phyloP scores from a whole-genome alignment of 2,329 filamentous ascomycete species.

The Paraconiothyrium sp. region DNA sequence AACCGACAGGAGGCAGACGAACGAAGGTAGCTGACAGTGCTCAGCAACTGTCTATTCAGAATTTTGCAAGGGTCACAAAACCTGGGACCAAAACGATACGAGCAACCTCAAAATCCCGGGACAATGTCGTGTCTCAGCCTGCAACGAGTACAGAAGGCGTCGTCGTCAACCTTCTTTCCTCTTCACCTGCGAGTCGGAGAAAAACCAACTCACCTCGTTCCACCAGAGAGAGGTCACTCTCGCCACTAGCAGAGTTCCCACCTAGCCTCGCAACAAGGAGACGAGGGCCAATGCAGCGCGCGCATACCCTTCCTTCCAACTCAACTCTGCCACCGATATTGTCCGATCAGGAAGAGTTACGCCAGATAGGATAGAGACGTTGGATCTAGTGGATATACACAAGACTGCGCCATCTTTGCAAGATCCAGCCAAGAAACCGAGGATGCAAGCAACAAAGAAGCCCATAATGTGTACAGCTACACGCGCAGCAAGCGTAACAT shows the following conservation, averaged over 20 bases:
- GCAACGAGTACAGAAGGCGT: slow-evolving; percentile 12
- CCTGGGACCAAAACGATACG: slow-evolving; percentile 36
- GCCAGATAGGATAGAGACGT: slow-evolving; percentile 34
- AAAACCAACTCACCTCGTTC: slow-evolving; percentile 3
- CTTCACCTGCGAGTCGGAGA: slow-evolving; percentile 31
- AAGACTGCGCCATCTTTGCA: slow-evolving; percentile 34
- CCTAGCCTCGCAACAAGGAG: slow-evolving; percentile 43
- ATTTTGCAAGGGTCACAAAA: slow-evolving; percentile 49
- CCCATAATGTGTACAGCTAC: slow-evolving; percentile 15
- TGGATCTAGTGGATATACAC: slow-evolving; percentile 40
- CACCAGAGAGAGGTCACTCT: slow-evolving; percentile 27
- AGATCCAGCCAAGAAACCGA: slow-evolving; percentile 36
- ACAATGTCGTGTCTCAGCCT: slow-evolving; percentile 13
- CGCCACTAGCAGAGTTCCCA: slow-evolving; percentile 36
- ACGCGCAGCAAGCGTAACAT: slow-evolving; percentile 26
- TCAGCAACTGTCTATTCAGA: slow-evolving; percentile 37
- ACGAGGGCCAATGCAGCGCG: slow-evolving; percentile 45
- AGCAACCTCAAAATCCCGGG: slow-evolving; percentile 33
- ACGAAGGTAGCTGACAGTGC: slow-evolving; percentile 31
- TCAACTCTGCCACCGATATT: slow-evolving; percentile 16
- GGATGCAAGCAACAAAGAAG: slow-evolving; percentile 20
- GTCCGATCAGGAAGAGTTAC: slow-evolving; percentile 33
- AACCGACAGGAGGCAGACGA: slow-evolving; percentile 32
- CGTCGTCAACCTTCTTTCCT: slow-evolving; percentile 42
- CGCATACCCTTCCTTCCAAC: slow-evolving; percentile 40